These are phyloP conservation scores for Naganishia friedmannii DNA, from an alignment of 768 basidiomycete species.

Conservation along the genomic window DNA sequence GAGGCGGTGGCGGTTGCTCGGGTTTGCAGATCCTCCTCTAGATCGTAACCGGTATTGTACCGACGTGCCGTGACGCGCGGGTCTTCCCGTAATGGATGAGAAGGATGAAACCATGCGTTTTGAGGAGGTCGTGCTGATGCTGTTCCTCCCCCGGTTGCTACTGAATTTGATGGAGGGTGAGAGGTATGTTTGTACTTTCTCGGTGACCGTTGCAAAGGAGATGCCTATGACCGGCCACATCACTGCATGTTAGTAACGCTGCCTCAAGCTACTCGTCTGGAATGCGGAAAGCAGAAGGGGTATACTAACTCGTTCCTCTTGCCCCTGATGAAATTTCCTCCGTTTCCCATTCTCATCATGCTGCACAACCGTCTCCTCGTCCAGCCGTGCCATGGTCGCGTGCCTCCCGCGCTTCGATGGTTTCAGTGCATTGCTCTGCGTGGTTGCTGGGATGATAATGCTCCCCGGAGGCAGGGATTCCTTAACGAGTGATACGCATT, in stretches of 20 bases:
- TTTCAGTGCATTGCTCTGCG: too few relatives aligned
- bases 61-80: conserved; percentile 7
- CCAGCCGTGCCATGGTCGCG: too few relatives aligned
- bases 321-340: neutral
- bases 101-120: conserved; percentile 22
- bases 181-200: neutral
- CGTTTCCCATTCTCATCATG: conserved; percentile 7
- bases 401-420: too few relatives aligned
- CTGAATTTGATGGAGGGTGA: neutral
- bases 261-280: too few relatives aligned
- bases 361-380: too few relatives aligned
- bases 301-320: neutral
- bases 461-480: conserved; percentile 1
- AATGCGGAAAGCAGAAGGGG: too few relatives aligned
- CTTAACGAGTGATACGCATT: conserved; percentile 16
- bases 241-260: too few relatives aligned
- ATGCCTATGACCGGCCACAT: neutral
- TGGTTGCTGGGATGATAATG: neutral
- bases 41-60: conserved; percentile 15
- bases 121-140: neutral
- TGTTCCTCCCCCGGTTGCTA: neutral
- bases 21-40: neutral
- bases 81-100: conserved; percentile 13
- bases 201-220: neutral
- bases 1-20: neutral